Evolutionary conservation across 257 asterid genomes (phyloP), one percentile per base, ranked within the genome.

Genomic region (Scutellaria galericulata): DNA sequence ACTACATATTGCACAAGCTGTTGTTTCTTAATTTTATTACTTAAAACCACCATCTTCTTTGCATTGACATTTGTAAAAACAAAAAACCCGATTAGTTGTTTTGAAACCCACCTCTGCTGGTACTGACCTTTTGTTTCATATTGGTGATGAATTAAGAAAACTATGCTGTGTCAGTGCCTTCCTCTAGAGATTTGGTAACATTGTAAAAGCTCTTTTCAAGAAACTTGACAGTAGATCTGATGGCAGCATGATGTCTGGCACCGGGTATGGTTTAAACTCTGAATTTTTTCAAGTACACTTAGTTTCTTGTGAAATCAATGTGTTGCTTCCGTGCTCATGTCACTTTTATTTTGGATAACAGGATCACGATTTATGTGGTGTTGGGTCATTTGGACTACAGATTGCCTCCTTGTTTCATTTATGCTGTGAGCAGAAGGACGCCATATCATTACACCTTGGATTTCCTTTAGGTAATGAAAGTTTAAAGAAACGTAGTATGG

Each of bases 141-240:
- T 51, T 22, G 68, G 24, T n/a, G 40, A 52, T 24, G 71, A 52
- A 35, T 53, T 24, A 10, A 41, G 61, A 72, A 69, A 48, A 57
- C 66, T 59, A n/a, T 70, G 47, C 42, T 22, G 57, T 46, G 9
- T 45, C 58, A 45, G 45, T 24, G 15, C 60, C 52, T 37, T 12
- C 13, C 11, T 14, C 27, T 70, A 22, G 27, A 66, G 71, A 24
- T 42, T 12, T 11, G 1, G 15, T 37, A 15, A 10, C 41, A 18
- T 45, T 20, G 66, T 18, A 6, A 44, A 57, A 44, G 58, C 18
- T 27, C 45, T 45, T 46, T 5, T 5, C 39, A 41, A 52, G 51
- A 37, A 41, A 60, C 64, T 57, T 56, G 56, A 51, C 37, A 45
- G 8, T 41, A 46, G 56, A 41, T 51, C 65, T 47, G 5, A 18